Evolutionary conservation across 73 alveolate genomes (phyloP).

Genomic region (Paramecium octaurelia): DNA sequence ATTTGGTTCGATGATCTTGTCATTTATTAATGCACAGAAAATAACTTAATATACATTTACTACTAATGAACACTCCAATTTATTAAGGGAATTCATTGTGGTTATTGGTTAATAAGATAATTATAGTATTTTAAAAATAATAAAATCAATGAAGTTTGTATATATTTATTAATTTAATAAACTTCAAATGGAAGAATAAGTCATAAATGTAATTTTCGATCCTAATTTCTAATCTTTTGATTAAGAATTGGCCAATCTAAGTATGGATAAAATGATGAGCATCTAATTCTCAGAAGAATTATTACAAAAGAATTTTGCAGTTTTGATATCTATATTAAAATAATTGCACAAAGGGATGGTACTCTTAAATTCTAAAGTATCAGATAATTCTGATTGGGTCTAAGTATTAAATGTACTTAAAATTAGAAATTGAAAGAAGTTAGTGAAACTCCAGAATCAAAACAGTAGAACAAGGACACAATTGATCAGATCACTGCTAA

Average conservation of each 20-base stretch:
- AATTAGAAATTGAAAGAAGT: background rate
- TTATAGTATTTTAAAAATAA: background rate
- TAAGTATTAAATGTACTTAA: background rate
- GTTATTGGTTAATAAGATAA: no score
- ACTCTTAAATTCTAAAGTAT: background rate
- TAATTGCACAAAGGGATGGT: constrained; percentile 31
- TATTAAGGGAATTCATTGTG: no score
- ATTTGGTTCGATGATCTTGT: background rate
- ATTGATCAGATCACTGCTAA: background rate
- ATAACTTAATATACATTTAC: no score
- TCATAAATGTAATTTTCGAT: constrained; percentile 32
- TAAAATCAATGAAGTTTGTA: background rate
- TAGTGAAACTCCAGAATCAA: constrained; percentile 4
- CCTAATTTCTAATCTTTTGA: constrained; percentile 22
- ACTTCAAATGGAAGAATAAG: background rate
- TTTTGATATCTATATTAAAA: background rate
- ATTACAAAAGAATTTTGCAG: constrained; percentile 21
- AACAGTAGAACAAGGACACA: background rate
- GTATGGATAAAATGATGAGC: constrained; percentile 36
- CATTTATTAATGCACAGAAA: background rate
- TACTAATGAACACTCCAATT: background rate
- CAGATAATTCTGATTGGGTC: constrained; percentile 22
- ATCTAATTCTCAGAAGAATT: constrained; percentile 25
- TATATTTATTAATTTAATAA: background rate
- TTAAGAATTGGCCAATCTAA: background rate